Conservation (phyloP, 495 filamentous ascomycete species). For the Penicillium manginii region DNA sequence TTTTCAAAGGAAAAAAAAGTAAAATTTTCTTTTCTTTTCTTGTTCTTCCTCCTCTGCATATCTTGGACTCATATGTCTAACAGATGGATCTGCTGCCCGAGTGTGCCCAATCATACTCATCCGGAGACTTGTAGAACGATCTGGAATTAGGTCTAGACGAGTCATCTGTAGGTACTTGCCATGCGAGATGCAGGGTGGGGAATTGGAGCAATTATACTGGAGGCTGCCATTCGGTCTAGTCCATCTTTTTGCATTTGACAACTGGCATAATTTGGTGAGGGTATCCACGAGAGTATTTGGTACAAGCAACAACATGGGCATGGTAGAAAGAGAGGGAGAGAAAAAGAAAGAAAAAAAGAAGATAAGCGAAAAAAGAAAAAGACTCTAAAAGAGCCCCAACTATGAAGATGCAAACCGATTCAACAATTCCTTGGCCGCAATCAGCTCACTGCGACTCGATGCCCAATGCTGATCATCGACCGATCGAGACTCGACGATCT, state of each 20-base stretch:
- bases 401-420: conserved; percentile 32
- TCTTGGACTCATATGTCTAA: background rate
- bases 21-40: no score
- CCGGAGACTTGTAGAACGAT: conserved; percentile 9
- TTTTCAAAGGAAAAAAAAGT: no score
- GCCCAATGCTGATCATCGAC: conserved; percentile 63
- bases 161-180: conserved; percentile 4
- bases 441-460: conserved; percentile 73
- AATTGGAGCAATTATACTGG: background rate
- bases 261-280: background rate
- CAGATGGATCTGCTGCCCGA: conserved; percentile 23
- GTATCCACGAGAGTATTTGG: conserved; percentile 5
- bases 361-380: conserved; percentile 17
- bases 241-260: background rate
- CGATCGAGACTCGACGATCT: conserved; percentile 69
- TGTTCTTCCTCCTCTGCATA: background rate
- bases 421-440: conserved; percentile 76
- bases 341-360: conserved; percentile 2
- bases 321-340: background rate
- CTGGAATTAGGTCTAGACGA: conserved; percentile 11
- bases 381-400: background rate
- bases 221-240: background rate
- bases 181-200: conserved; percentile 3
- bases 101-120: conserved; percentile 25
- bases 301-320: background rate